phyloP scores from a whole-genome alignment of 2,329 filamentous ascomycete genomes.

The Scedosporium boydii region DNA sequence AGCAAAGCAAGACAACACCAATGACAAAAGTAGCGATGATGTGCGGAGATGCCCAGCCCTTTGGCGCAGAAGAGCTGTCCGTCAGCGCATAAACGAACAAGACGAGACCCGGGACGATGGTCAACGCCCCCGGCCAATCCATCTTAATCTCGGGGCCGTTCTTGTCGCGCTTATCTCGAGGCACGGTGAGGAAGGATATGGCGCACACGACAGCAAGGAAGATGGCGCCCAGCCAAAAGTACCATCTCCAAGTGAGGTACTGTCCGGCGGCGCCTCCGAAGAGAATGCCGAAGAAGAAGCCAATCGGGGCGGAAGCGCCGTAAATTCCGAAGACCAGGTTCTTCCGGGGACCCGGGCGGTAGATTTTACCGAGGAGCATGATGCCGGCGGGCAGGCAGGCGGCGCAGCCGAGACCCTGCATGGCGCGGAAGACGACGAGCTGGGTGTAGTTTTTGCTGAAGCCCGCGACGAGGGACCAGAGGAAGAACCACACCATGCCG shows the following conservation, averaged over 20 bases:
- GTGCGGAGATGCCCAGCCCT: conserved; percentile 56
- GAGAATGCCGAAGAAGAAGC: conserved; percentile 57
- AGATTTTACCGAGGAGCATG: conserved; percentile 58
- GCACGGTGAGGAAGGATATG: conserved; percentile 31
- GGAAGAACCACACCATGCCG: conserved; percentile 53
- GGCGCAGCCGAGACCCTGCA: conserved; percentile 65
- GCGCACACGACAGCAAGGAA: conserved; percentile 34
- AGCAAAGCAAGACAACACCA: conserved; percentile 41
- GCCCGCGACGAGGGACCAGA: conserved; percentile 62
- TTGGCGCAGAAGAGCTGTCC: conserved; percentile 50
- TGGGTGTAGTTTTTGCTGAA: conserved; percentile 60
- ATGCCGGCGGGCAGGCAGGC: conserved; percentile 64
- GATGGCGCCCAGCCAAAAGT: conserved; percentile 54
- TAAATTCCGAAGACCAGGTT: conserved; percentile 56
- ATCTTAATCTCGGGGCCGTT: conserved; percentile 26
- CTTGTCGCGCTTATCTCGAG: conserved; percentile 19
- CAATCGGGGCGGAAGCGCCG: conserved; percentile 45
- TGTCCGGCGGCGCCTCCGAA: conserved; percentile 54
- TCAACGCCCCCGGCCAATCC: conserved; percentile 50
- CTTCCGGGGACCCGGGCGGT: conserved; percentile 62
- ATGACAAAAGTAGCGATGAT: conserved; percentile 51
- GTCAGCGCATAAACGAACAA: conserved; percentile 60
- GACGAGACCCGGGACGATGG: conserved; percentile 48
- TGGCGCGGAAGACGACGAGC: conserved; percentile 63
- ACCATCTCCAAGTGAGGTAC: conserved; percentile 56